A percentile compares a stretch with the other conserved stretches of the same genome.
phyloP scores from a whole-genome alignment of 2,329 filamentous ascomycete genomes.

The Drechslerella stenobrocha region DNA sequence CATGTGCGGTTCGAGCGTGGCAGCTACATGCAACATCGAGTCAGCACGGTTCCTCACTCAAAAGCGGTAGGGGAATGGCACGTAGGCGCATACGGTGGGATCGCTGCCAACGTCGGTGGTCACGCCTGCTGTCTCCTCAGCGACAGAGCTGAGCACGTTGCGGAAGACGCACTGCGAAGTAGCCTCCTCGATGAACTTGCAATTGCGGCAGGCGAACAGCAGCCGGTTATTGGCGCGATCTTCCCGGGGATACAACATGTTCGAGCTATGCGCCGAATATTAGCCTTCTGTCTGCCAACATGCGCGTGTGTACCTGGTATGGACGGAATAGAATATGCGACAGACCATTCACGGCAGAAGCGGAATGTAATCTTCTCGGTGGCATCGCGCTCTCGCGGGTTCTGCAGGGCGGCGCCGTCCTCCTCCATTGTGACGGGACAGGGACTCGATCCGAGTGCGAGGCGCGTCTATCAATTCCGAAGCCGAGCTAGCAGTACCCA shows the following conservation, averaged over 20 bases:
- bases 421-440: constrained; percentile 27
- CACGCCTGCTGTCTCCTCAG: constrained; percentile 93
- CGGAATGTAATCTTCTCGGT: constrained; percentile 86
- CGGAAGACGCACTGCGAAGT: constrained; percentile 91
- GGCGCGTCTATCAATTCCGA: no score
- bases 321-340: constrained; percentile 3
- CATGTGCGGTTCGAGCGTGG: constrained; percentile 85
- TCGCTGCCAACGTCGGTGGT: constrained; percentile 96
- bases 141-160: constrained; percentile 86
- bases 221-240: constrained; percentile 80
- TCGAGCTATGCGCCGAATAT: no score
- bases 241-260: constrained; percentile 96
- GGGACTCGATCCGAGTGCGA: not conserved
- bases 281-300: no score
- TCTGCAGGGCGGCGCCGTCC: constrained; percentile 40
- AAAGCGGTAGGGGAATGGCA: constrained; percentile 11
- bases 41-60: not conserved
- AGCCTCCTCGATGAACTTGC: constrained; percentile 85
- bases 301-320: constrained; percentile 12
- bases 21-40: constrained; percentile 66
- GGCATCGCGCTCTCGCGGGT: constrained; percentile 45
- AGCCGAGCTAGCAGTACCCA: no score
- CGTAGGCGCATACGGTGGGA: constrained; percentile 87
- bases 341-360: constrained; percentile 94
- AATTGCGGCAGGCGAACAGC: constrained; percentile 94